Conservation (phyloP, 345 rosid species). For the Syzygium aqueum region DNA sequence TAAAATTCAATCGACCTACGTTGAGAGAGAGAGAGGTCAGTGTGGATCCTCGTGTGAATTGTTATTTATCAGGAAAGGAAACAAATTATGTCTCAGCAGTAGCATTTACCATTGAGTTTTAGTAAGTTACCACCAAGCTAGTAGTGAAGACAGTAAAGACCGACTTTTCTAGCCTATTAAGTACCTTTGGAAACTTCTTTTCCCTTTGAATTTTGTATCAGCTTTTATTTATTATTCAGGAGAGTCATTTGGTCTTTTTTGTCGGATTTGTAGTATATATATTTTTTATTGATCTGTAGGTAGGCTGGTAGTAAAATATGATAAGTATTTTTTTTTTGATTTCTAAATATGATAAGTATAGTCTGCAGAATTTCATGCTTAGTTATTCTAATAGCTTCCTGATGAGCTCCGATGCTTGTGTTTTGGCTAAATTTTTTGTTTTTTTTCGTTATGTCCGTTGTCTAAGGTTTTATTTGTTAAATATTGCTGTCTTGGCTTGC, state of each 20-base stretch:
- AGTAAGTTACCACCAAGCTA: not conserved
- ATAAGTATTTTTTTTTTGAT: too few species aligned
- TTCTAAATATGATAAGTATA: too few species aligned
- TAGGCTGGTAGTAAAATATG: not conserved
- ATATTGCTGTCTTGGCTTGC: not conserved
- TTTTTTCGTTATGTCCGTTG: not conserved
- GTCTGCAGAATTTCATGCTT: not conserved
- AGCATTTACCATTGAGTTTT: not conserved
- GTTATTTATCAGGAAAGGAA: not conserved
- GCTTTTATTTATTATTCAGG: not conserved
- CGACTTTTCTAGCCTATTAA: not conserved
- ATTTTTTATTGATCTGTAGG: too few species aligned
- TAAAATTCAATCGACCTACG: not conserved
- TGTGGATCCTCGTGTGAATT: not conserved
- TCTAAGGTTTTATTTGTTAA: not conserved
- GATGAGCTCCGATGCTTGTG: not conserved
- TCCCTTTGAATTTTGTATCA: not conserved
- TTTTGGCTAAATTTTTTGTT: not conserved
- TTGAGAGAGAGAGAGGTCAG: not conserved
- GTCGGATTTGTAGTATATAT: not conserved
- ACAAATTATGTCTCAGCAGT: not conserved
- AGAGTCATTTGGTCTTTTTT: not conserved
- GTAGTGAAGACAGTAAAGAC: not conserved
- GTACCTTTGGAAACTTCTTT: not conserved
- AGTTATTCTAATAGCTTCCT: not conserved